Percentiles rank a stretch among this genome's conserved stretches.
Conservation (phyloP, 441 rosid species). For the Euphorbia celastroides region DNA sequence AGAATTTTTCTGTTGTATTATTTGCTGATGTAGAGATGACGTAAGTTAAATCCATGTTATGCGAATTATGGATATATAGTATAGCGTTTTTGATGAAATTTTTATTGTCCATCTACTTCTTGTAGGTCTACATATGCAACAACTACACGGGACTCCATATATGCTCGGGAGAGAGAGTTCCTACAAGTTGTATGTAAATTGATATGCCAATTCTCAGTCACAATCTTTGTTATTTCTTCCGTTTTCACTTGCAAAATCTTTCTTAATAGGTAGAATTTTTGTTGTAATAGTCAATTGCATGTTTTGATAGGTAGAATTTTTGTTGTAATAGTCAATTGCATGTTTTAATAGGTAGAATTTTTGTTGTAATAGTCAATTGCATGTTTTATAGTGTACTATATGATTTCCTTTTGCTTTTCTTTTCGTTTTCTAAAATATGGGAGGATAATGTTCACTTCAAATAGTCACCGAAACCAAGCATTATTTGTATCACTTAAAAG, state of each 20-base stretch:
- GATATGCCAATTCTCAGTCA: slow-evolving; percentile 18
- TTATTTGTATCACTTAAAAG: not conserved
- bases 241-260: not conserved
- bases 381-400: not conserved
- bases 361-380: not conserved
- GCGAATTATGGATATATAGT: not conserved
- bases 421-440: not conserved
- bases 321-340: not conserved
- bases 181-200: slow-evolving; percentile 77
- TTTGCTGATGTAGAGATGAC: not conserved
- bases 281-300: not conserved
- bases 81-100: slow-evolving; percentile 7
- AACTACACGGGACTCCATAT: slow-evolving; percentile 82
- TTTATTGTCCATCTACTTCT: slow-evolving; percentile 6
- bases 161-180: slow-evolving; percentile 88
- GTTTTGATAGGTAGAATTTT: not conserved
- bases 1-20: not conserved
- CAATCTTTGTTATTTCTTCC: not conserved
- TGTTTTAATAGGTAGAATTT: not conserved
- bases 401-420: not conserved
- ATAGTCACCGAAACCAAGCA: not conserved
- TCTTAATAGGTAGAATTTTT: not conserved
- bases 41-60: not conserved
- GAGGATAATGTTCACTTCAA: not conserved
- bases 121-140: slow-evolving; percentile 93